Conservation (phyloP, 2,329 filamentous ascomycete genomes). For the Fusarium caatingaense region DNA sequence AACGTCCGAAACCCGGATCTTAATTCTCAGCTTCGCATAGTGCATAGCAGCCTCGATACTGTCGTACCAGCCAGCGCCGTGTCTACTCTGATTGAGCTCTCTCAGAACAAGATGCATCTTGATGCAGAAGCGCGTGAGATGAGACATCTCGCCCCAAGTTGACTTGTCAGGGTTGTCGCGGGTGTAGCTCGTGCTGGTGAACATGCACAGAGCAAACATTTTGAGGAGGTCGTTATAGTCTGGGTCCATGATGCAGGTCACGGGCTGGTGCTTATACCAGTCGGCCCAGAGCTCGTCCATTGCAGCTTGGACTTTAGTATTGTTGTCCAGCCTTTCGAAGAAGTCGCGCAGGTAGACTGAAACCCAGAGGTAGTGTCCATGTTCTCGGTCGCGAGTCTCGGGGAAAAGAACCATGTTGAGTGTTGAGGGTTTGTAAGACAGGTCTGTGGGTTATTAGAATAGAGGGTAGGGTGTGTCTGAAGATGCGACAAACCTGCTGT, state of each 20-base stretch:
- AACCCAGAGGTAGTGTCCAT: neutral
- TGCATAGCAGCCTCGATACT: neutral
- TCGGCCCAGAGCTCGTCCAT: constrained; percentile 19
- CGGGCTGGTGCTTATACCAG: neutral
- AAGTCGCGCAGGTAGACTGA: neutral
- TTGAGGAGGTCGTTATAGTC: neutral
- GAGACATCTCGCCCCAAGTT: neutral
- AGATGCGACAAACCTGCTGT: neutral
- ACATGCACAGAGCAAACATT: neutral
- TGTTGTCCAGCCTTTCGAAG: neutral
- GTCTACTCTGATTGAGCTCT: neutral
- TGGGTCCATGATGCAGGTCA: neutral
- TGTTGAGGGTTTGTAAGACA: neutral
- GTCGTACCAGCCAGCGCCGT: neutral
- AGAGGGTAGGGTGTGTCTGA: neutral
- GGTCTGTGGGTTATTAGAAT: neutral
- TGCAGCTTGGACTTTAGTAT: neutral
- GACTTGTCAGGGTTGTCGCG: constrained; percentile 15
- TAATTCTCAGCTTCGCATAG: neutral
- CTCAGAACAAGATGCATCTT: neutral
- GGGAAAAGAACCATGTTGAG: neutral
- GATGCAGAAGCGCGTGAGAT: neutral
- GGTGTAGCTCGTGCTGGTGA: constrained; percentile 8
- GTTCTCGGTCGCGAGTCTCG: neutral
- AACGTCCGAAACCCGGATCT: neutral